Base-by-base conservation (phyloP, 257 asterid genomes). In the Solanum tarapatanum region DNA sequence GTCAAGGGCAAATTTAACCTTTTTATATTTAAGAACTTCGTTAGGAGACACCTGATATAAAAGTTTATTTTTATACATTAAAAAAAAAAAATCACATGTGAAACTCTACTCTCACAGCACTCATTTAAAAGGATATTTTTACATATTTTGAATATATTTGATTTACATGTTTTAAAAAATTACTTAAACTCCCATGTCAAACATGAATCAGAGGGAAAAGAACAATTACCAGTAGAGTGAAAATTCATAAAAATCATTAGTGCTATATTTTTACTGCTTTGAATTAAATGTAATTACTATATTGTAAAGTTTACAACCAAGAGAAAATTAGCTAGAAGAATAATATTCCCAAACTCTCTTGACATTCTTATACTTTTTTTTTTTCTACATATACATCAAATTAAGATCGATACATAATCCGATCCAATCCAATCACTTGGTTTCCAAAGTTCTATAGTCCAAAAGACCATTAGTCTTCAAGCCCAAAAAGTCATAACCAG, bases 361-460 rank as follows among this genome's bases (percentile, higher is more conserved):
- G 60, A 76, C 83, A 39, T 76, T 76, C 35, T 37, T 76, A 75
- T 4, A 51, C 32, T 24, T 77, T 84, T 86, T 86, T 86, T 82
- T 86, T 74, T 33, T 84, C 19, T 64, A 58, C 33, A 88, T 75
- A 88, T 75, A 77, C 64, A 77, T 16, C 60, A 77, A 77, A 75
- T 36, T 83, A 30, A 68, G 26, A 32, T 43, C 11, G 1, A 66
- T 66, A 6, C 24, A 28, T 43, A 88, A 51, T 51, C 62, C 3
- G 8, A 51, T 16, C 60, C 21, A 16, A 48, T 87, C 89, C 85
- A 77, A 43, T 80, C 85, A 45, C 41, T 86, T 86, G 23, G 66
- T 58, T 69, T 93, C 95, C 93, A 94, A 90, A 89, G 95, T 92
- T 93, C 96, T 91, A 85, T 89, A 94, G 82, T 94, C 98, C 95